These are phyloP conservation scores for Vanderwaltozyma verrucispora DNA, from an alignment of 805 yeast genomes.

Conservation along the genomic window DNA sequence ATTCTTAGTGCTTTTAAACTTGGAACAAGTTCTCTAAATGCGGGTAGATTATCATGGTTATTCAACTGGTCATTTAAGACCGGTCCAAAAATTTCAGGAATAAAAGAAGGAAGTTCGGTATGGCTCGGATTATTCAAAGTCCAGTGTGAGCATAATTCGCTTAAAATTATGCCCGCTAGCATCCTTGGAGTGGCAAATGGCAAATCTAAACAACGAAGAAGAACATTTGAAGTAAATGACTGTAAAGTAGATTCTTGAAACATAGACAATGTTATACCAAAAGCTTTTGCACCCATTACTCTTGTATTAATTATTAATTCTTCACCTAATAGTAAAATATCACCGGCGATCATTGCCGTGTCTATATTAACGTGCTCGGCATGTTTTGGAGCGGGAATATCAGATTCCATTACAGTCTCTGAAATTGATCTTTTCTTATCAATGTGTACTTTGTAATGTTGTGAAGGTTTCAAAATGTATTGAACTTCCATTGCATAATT, in stretches of 20 bases:
- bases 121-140: constrained; percentile 7
- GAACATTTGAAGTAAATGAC: constrained; percentile 30
- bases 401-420: constrained; percentile 19
- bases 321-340: constrained; percentile 71
- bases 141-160: constrained; percentile 46
- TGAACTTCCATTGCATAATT: constrained; percentile 73
- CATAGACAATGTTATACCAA: constrained; percentile 54
- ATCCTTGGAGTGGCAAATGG: constrained; percentile 76
- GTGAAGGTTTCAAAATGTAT: constrained; percentile 69
- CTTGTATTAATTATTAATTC: constrained; percentile 69
- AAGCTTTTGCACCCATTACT: constrained; percentile 61
- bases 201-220: constrained; percentile 38
- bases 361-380: constrained; percentile 75
- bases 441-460: constrained; percentile 25
- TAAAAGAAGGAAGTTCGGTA: constrained; percentile 21
- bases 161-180: constrained; percentile 54
- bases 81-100: constrained; percentile 23
- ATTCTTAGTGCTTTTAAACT: constrained; percentile 75
- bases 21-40: constrained; percentile 72
- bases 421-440: constrained; percentile 26
- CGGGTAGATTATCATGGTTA: constrained; percentile 33
- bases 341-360: constrained; percentile 87
- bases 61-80: constrained; percentile 33
- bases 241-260: constrained; percentile 33
- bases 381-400: constrained; percentile 40